Evolutionary conservation across 768 basidiomycete genomes (phyloP), one percentile per base, ranked within the genome.

Genomic region (Xanthoconium purpureum): DNA sequence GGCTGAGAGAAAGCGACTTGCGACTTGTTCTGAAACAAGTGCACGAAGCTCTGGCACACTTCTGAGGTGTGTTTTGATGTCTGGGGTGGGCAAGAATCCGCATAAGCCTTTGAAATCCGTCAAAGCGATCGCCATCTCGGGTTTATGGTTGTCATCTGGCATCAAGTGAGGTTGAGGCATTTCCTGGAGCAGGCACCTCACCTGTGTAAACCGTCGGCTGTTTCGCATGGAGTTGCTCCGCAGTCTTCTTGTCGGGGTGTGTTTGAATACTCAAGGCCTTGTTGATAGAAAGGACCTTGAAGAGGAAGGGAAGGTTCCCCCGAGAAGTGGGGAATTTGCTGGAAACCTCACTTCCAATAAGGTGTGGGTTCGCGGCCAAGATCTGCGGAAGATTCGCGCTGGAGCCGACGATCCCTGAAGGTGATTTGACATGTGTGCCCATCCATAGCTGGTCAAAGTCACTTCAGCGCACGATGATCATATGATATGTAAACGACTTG

Each of bases 91-190:
- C 17, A 88, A 82, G 76, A 98, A 99, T 42, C 96, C 96, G 68
- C 95, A 96, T 66, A 98, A 77, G 2, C 91, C 97, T 38, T 77
- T 77, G 78, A 98, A 98, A 14, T 87, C 84, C 0, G 95, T 95
- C 57, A 99, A 73, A 0, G 97, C 97, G 37, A 99, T 80, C n/a
- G 95, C 94, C 92, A 99, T 96, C 71, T 99, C 97, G 3, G 97
- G 97, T 73, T 99, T 99, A 66, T 99, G 97, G 68, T 98, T 98
- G 6, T 85, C 83, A 71, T 99, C 97, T 91, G 58, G 38, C 37
- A 35, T n/a, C 36, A 15, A 50, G 58, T 67, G 24, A 61, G 55
- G 60, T 24, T 24, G 11, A 18, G 52, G 29, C n/a, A 40, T 42
- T 42, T 13, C 0, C 18, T 18, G 35, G 48, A 39, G 24, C 28